Percentiles rank a stretch among this genome's conserved stretches.
Evolutionary conservation across 495 filamentous ascomycete genomes (phyloP).

Genomic region (Xylaria castorea): DNA sequence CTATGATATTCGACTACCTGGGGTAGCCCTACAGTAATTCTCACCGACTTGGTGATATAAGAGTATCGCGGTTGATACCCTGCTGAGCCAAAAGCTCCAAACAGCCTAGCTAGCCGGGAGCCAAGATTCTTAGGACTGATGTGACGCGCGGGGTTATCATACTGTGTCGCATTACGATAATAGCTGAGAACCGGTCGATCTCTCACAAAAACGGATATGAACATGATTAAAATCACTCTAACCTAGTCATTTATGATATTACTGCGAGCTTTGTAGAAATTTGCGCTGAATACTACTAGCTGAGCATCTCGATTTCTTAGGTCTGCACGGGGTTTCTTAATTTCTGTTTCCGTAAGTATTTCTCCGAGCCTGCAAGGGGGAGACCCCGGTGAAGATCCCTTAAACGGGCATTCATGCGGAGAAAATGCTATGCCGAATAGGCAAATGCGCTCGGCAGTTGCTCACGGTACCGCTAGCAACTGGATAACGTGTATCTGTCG

Average conservation of each 20-base stretch:
- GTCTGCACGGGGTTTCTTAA: background rate
- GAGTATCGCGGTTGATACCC: background rate
- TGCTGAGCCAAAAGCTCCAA: background rate
- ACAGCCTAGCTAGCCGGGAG: background rate
- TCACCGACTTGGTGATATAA: background rate
- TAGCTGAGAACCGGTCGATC: background rate
- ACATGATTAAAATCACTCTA: background rate
- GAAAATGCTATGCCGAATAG: background rate
- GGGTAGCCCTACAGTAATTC: background rate
- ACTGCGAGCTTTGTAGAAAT: background rate
- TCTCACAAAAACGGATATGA: background rate
- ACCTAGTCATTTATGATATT: background rate
- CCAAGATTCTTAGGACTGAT: background rate
- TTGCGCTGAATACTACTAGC: background rate
- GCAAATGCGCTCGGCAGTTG: conserved; percentile 13
- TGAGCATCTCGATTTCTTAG: background rate
- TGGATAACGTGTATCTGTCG: background rate
- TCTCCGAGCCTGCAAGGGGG: background rate
- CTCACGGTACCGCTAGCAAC: background rate
- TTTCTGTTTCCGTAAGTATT: background rate
- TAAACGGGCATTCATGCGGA: background rate
- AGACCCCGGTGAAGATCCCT: background rate
- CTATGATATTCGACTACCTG: background rate
- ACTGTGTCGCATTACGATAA: background rate
- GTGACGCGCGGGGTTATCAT: background rate